Evolutionary conservation across 192 early-diverging fungal species (phyloP), one percentile per base, ranked within the genome.

Genomic region (Jimgerdemannia flammicorona): DNA sequence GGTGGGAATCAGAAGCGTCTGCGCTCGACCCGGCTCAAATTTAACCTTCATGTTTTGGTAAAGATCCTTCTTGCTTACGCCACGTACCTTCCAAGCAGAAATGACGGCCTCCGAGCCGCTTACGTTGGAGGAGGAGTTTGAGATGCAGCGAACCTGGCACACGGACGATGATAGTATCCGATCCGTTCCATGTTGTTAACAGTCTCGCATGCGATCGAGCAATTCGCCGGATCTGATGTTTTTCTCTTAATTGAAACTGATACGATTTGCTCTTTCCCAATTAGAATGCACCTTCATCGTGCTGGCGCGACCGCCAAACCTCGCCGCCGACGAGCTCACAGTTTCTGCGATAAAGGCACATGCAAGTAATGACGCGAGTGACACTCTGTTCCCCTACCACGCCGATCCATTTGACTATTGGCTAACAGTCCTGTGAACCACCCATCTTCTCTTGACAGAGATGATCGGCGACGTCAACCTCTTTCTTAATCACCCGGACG

Each of bases 401-500:
- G 14, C 14, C 49, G 49, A 59, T 14, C 49, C 14, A 0, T 59
- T 59, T 59, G 29, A 0, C 29, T 29, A 29, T 29, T 29, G 29
- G 29, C 29, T 29, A 29, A 29, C 29, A 29, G 29, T 29, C 29
- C 29, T 29, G 29, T 59, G 49, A 59, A 59, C 49, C 49, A 59
- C 14, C 14, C 14, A 14, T 6, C 49, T 59, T 59, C 49, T 14
- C 8, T 14, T 59, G 14, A 69, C 66, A 84, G 90, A 88, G 11
- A 97, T 99, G 96, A 87, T 96, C 29, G 97, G 97, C 3, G 96
- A 99, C 81, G 94, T 96, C 20, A 99, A 99, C 80, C 89, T 99
- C 68, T 99, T 93, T 79, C 92, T 95, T 63, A 96, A 95, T 81
- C 93, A 94, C 81, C 80, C 82, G 70, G 89, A 97, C 69, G 68